Base-by-base conservation (phyloP, 1,284 basidiomycete genomes). In the Cystobasidiaceae sp. region DNA sequence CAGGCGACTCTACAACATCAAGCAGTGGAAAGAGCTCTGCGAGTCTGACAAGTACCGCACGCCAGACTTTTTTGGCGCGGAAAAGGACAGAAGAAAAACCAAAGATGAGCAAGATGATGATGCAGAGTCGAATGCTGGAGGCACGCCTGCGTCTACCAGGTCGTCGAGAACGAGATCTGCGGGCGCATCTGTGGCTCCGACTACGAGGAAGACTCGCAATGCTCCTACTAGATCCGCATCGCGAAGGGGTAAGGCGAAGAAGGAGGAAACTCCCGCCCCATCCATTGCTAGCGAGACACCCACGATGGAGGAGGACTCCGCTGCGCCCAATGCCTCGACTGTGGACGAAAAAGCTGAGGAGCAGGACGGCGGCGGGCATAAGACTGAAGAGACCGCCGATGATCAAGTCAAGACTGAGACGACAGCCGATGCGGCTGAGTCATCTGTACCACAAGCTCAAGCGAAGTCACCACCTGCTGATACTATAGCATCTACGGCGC, bases 41-140 rank as follows among this genome's bases (percentile, higher is more conserved):
- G 64, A 66, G 6, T 41, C 19, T 4, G 43, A 55, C 7, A 67
- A 68, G 21, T 71, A 48, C 50, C 62, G 50, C 6, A 64, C 67
- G 21, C 73, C 73, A 2, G 70, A 74, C 30, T 68, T 71, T 51
- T 68, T 68, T 44, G 55, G 61, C 13, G 19, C 41, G 5, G 34
- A 34, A 4, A 32, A 34, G 25, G 39, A 50, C 9, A 61, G 33
- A 32, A 61, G 32, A 4, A 57, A 33, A 17, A 34, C 51, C 9
- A 72, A 74, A 61, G 78, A 78, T 21, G 74, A 77, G n/a, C 72
- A 77, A 71, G 80, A 76, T 68, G 79, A 79, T 67, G 77, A 76
- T 70, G 82, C 84, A 70, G 84, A 83, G 11, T 79, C 78, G 61
- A 77, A 82, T 3, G 83, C 82, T 5, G 81, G n/a, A n/a, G n/a